phyloP scores from a whole-genome alignment of 352 stramenopile species.

The Phytophthora pini region DNA sequence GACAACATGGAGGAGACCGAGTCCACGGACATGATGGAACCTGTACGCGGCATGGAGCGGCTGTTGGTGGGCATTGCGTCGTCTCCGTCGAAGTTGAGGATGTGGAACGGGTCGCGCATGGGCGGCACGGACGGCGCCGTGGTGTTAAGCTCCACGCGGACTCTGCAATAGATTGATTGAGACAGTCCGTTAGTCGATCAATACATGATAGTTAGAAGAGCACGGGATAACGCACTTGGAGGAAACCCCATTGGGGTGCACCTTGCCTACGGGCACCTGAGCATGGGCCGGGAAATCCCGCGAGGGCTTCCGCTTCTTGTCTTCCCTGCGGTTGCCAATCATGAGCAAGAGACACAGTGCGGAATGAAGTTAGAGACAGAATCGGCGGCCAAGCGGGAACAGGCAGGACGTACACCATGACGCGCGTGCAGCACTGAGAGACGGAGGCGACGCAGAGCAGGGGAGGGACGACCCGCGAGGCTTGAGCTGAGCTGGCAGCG shows the following conservation, averaged over 20 bases:
- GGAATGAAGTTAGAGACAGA: constrained; percentile 10
- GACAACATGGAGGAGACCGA: constrained; percentile 64
- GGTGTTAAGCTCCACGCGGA: constrained; percentile 64
- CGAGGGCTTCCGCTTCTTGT: constrained; percentile 89
- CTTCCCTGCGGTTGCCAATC: constrained; percentile 45
- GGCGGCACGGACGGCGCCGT: constrained; percentile 57
- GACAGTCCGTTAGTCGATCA: constrained; percentile 2
- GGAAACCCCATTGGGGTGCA: constrained; percentile 45
- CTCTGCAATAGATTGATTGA: constrained; percentile 23
- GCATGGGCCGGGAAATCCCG: constrained; percentile 77
- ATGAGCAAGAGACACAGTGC: constrained; percentile 22
- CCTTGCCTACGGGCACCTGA: constrained; percentile 70
- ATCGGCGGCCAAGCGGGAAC: neutral
- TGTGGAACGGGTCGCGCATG: constrained; percentile 83
- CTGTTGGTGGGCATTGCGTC: constrained; percentile 14
- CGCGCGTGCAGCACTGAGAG: constrained; percentile 18
- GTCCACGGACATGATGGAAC: constrained; percentile 72
- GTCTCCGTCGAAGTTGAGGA: constrained; percentile 59
- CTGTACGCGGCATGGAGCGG: constrained; percentile 40
- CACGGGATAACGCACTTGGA: constrained; percentile 29
- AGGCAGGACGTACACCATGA: constrained; percentile 34
- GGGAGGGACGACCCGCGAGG: constrained; percentile 4
- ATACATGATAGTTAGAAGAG: no score
- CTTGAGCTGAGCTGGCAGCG: constrained; percentile 10
- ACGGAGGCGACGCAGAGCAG: constrained; percentile 16